These are phyloP conservation scores for Dimocarpus longan DNA, from an alignment of 345 rosid genomes.

Conservation along the genomic window DNA sequence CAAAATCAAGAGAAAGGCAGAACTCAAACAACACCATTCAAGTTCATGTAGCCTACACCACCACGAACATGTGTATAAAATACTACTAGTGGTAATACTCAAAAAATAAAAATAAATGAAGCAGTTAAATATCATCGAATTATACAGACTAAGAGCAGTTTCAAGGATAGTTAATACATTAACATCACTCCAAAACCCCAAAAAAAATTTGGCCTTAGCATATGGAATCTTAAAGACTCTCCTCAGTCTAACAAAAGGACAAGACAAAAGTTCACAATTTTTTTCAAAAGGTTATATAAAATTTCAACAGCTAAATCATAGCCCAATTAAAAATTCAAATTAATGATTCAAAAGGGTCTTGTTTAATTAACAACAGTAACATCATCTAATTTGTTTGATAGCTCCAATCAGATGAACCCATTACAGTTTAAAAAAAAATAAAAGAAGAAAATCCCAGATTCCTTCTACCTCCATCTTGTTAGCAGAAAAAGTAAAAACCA, in stretches of 20 bases:
- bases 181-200: conserved; percentile 22
- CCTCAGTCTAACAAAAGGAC: conserved; percentile 39
- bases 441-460: conserved; percentile 20
- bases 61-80: not conserved
- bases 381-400: conserved; percentile 25
- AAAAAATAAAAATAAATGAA: not conserved
- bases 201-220: conserved; percentile 27
- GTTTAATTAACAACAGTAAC: conserved; percentile 9
- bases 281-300: conserved; percentile 48
- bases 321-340: conserved; percentile 24
- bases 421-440: conserved; percentile 11
- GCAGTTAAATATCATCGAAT: conserved; percentile 3
- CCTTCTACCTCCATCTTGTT: conserved; percentile 20
- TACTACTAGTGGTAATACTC: not conserved
- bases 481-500: conserved; percentile 26
- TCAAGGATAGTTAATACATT: conserved; percentile 3
- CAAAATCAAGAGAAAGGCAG: not conserved
- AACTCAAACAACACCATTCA: not conserved
- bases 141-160: conserved; percentile 15
- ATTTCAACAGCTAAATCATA: conserved; percentile 44
- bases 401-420: conserved; percentile 37
- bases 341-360: not conserved
- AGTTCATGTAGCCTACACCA: not conserved
- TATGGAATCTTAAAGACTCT: conserved; percentile 41
- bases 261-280: conserved; percentile 44